Conservation (phyloP, 2,329 filamentous ascomycete species). For the Trichoderma harzianum region DNA sequence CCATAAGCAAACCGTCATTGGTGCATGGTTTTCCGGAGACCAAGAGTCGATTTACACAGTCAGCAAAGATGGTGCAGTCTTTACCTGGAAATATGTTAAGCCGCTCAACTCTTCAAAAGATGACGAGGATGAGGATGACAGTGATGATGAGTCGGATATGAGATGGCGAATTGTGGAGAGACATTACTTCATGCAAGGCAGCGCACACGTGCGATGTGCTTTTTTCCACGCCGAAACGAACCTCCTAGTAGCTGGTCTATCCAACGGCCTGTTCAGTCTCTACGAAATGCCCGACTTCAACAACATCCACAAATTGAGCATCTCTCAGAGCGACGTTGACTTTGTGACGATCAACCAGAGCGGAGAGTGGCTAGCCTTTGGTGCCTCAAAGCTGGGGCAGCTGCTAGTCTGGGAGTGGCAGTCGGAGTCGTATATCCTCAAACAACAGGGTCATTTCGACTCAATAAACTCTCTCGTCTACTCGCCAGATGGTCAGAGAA, state of each 20-base stretch:
- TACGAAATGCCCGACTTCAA: conserved; percentile 97
- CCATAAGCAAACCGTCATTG: conserved; percentile 83
- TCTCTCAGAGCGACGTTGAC: conserved; percentile 95
- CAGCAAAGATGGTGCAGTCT: conserved; percentile 95
- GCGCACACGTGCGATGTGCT: conserved; percentile 83
- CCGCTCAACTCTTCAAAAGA: conserved; percentile 53
- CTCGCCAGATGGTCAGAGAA: conserved; percentile 86
- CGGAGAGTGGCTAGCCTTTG: conserved; percentile 96
- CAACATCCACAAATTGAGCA: conserved; percentile 86
- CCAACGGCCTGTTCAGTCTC: conserved; percentile 86
- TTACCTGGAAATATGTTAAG: conserved; percentile 83
- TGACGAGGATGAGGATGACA: conserved; percentile 54
- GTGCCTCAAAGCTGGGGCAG: conserved; percentile 90
- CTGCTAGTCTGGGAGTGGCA: conserved; percentile 99
- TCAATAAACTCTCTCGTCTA: conserved; percentile 92
- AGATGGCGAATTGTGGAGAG: conserved; percentile 89
- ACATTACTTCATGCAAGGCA: conserved; percentile 91
- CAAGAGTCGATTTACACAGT: conserved; percentile 96
- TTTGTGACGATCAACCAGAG: conserved; percentile 90
- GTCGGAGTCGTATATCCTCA: conserved; percentile 96
- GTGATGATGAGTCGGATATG: conserved; percentile 59
- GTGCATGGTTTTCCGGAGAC: conserved; percentile 94
- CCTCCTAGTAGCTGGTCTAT: conserved; percentile 94
- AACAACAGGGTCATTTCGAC: conserved; percentile 97
- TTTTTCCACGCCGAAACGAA: conserved; percentile 82